Base-by-base conservation (phyloP, 257 asterid genomes). In the Primulina tabacum region DNA sequence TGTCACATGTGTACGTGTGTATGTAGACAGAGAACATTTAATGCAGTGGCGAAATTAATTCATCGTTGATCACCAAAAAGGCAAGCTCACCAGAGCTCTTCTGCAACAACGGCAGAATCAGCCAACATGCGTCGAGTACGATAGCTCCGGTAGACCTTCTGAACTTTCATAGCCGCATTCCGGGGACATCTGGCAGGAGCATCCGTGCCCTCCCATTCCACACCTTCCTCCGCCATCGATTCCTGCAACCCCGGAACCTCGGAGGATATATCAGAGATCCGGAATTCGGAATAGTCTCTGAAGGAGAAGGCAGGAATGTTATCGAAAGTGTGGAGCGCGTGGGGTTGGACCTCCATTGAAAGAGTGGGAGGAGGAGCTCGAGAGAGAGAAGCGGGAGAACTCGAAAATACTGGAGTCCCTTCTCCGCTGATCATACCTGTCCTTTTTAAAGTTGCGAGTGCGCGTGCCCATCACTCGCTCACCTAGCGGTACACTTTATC, bases 41-140 rank as follows among this genome's bases (percentile, higher is more conserved):
- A 47, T 55, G 61, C 64, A 68, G 5, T 68, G 58, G 12, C 11
- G 50, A n/a, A 62, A 62, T 60, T 24, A 43, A 7, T 65, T 14
- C 18, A 47, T 28, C 61, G 24, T 38, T 18, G 1, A 38, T 14
- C 17, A 2, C 14, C 14, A 37, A 63, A 66, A 47, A 50, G 4
- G 28, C 7, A 29, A 18, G 60, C 60, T 30, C 74, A 92, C 99
- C 97, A 90, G 65, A 93, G 90, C 76, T 89, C 96, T 78, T 87
- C 99, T 11, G 88, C 97, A 50, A 93, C 96, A 32, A 93, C 95
- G 50, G 99, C 97, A 58, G 96, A 89, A 75, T 93, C 99, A 0
- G 99, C 99, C 77, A 90, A 79, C 97, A 87, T 93, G 72, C 99
- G 96, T 66, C 96, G 89, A 5, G 97, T 93, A 35, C 97, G 95